Base-by-base conservation (phyloP, 1,284 basidiomycete genomes). In the Sanghuangporus weigelae region DNA sequence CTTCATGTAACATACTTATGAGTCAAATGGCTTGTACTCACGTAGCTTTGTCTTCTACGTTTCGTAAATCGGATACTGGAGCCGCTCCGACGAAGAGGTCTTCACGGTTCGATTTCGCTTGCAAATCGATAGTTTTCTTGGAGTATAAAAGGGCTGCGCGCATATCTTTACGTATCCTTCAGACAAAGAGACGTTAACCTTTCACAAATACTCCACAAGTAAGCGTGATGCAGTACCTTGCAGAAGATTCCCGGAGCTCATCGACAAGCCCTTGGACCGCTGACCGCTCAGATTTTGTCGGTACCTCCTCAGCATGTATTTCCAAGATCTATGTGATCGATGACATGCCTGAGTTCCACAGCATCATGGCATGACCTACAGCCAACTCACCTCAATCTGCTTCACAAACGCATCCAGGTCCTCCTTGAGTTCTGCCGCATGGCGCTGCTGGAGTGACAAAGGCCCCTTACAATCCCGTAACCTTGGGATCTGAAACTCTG, bases 401-500 rank as follows among this genome's bases (percentile, higher is more conserved):
- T 78, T 78, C 2, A 80, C 77, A 38, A 92, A 80, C 0, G 73
- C 70, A 51, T 88, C 86, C 12, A 93, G 75, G 69, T 95, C 93
- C 60, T 89, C 86, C 39, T 90, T 79, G 62, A 95, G 73, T 71
- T 93, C 92, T 2, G 84, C 84, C 0, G 86, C 85, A 59, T 90
- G 80, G 58, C 85, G 82, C 70, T 92, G 88, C 68, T 95, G 92
- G 5, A 84, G 71, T 0, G 80, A 72, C 5, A 90, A 74, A 1
- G 92, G 86, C 0, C 89, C 90, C 11, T 73, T 76, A 71, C 89
- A 94, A 55, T 76, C 72, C 7, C 80, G 78, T 57, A 96, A 77
- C 5, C 90, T 84, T 0, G 92, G 89, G 44, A 96, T 81, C 73
- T 93, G 90, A 69, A 86, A 86, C 8, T 85, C 78, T 4, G 77